Base-by-base conservation (phyloP, 1,139 yeast species). In the Suhomyces choctaworum region DNA sequence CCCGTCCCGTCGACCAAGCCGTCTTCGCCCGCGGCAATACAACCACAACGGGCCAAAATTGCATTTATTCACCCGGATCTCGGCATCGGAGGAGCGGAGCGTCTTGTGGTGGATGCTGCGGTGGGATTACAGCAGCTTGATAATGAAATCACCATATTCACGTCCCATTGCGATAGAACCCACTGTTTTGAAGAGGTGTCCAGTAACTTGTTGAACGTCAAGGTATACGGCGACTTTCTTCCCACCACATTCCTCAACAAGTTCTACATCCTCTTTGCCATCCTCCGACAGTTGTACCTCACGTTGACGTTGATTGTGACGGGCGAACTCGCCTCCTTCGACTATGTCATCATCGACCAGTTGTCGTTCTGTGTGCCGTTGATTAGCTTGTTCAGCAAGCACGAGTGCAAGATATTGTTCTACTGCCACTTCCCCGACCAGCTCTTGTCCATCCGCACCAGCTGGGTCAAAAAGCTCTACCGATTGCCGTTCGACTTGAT, bases 391-490 rank as follows among this genome's bases (percentile, higher is more conserved):
- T 73, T 79, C 52, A 68, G 73, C 40, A 44, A 60, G 36, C 41
- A 68, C 35, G 56, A 75, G 4, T 39, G 62, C 25, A 66, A 72
- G 36, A 70, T 86, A 4, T 60, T 92, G 34, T 92, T 92, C 56
- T 92, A 92, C 59, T 90, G 98, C 51, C 99, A 92, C 62, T 92
- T 92, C 60, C 98, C 99, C 0, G 99, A 92, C 59, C 86, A 86
- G 54, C 66, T 84, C 31, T 63, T 92, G 33, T 81, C 96, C 0
- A 67, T 70, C 16, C 80, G 82, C 32, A 64, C 70, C 1, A 69
- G 82, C 3, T 30, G 72, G 1, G 25, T 84, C 10, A 83, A 88
- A 48, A 65, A 64, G 40, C 36, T 85, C 1, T 92, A 92, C 59
- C 69, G 99, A 42, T 39, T 75, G 4, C 95, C 97, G 0, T 92